Conservation (phyloP, 2,329 filamentous ascomycete genomes). For the Mollisia scopiformis region DNA sequence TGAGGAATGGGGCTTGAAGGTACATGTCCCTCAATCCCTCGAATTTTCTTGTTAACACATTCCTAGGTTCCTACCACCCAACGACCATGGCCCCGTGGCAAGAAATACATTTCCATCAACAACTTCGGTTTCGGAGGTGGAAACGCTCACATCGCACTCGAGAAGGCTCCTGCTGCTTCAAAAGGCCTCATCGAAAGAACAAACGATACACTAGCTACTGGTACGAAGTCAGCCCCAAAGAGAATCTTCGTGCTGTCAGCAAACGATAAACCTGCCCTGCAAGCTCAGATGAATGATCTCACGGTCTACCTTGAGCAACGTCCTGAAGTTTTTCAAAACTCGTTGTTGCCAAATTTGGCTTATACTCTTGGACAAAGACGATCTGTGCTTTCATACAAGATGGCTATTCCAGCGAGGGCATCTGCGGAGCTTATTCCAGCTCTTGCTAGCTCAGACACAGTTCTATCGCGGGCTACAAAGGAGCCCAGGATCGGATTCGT, state of each 20-base stretch:
- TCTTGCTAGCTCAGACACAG: conserved; percentile 43
- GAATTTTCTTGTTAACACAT: conserved; percentile 43
- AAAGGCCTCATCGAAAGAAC: conserved; percentile 5
- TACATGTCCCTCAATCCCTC: conserved; percentile 8
- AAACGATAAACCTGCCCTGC: conserved; percentile 25
- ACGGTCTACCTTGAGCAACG: conserved; percentile 28
- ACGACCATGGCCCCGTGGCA: conserved; percentile 35
- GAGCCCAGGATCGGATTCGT: conserved; percentile 30
- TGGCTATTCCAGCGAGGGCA: conserved; percentile 22
- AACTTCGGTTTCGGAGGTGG: conserved; percentile 38
- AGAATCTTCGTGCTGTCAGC: conserved; percentile 30
- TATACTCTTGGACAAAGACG: conserved; percentile 33
- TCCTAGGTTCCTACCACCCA: conserved; percentile 28
- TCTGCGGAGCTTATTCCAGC: conserved; percentile 35
- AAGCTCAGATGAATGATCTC: conserved; percentile 24
- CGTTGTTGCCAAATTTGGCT: conserved; percentile 27
- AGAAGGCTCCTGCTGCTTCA: conserved; percentile 23
- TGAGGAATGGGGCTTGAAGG: conserved; percentile 41
- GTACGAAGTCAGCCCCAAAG: conserved; percentile 13
- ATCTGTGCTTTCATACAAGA: conserved; percentile 30
- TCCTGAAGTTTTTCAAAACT: conserved; percentile 30
- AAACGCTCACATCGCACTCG: conserved; percentile 43
- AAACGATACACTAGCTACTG: conserved; percentile 22
- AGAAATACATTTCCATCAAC: conserved; percentile 50
- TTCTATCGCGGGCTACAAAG: conserved; percentile 12